These are phyloP conservation scores for Boletus pseudopeckii DNA, from an alignment of 768 basidiomycete species.

Conservation along the genomic window DNA sequence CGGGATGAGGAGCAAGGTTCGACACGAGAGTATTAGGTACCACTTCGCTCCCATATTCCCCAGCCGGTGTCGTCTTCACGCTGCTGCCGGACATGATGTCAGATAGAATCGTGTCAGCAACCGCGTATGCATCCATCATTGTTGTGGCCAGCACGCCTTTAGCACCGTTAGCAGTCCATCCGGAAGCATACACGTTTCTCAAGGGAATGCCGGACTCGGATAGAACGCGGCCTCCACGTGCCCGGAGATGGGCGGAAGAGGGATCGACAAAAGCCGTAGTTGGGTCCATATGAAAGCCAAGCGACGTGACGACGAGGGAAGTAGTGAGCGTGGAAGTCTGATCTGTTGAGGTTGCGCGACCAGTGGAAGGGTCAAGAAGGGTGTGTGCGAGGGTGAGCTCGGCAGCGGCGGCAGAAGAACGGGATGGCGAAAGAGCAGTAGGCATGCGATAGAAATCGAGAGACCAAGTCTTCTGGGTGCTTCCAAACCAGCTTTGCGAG, in stretches of 20 bases:
- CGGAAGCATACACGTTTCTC: conserved; percentile 80
- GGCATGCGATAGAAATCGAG: conserved; percentile 82
- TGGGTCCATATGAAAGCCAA: conserved; percentile 81
- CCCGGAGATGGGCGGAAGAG: conserved; percentile 52
- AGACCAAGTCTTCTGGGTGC: conserved; percentile 68
- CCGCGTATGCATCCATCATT: conserved; percentile 87
- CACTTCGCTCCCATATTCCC: conserved; percentile 3
- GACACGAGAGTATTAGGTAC: conserved; percentile 23
- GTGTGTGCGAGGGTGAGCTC: conserved; percentile 62
- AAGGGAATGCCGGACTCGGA: conserved; percentile 37
- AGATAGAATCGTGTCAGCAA: conserved; percentile 65
- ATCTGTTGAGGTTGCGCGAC: conserved; percentile 53
- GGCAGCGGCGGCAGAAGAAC: conserved; percentile 23
- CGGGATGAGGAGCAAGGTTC: conserved; percentile 38
- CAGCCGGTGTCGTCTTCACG: conserved; percentile 6
- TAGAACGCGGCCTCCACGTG: conserved; percentile 47
- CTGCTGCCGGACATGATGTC: conserved; percentile 42
- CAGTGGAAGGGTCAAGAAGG: conserved; percentile 44
- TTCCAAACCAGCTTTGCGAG: conserved; percentile 47
- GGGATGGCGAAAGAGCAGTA: conserved; percentile 37
- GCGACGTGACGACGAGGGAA: conserved; percentile 79
- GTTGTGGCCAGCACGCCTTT: conserved; percentile 89
- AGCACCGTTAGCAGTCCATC: conserved; percentile 92
- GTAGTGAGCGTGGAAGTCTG: conserved; percentile 52
- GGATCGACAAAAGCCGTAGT: conserved; percentile 57